Base-by-base conservation (phyloP, 2,329 filamentous ascomycete genomes). In the Elsinoe arachidis region DNA sequence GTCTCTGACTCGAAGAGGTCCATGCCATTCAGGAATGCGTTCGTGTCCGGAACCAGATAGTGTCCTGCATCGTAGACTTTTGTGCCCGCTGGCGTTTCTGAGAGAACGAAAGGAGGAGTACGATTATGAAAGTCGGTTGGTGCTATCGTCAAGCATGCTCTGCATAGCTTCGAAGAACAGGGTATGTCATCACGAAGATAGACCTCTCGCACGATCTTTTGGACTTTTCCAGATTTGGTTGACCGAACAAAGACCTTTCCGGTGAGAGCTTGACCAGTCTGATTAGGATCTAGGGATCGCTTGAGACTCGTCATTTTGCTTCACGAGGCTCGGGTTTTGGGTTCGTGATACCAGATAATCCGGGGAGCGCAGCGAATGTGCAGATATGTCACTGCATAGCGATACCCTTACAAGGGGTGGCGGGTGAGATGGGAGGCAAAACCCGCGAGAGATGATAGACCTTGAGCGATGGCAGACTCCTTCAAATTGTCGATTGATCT, bases 131-230 rank as follows among this genome's bases (percentile, higher is more conserved):
- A 90, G 76, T 93, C 88, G 62, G 82, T 79, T 1, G 90, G 91
- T 1, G 90, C 89, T 23, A 70, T 64, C 47, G 83, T 78, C 44
- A 88, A 78, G 71, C 93, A 99, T 67, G 73, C 74, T 61, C 80
- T 80, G 76, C 93, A 99, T 44, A 99, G 78, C 72, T 86, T 87
- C 23, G 92, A 97, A 34, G 92, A 96, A 76, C 93, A 99, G 52
- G 93, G 92, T 68, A 99, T 97, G 71, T 99, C 93, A 74, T 92
- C 88, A 72, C 93, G 84, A 61, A 99, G 80, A 73, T 99, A 99
- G 62, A 97, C 81, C 77, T 99, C 93, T 67, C 91, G 85, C 63
- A 99, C 93, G 68, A 99, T 95, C 79, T 99, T 99, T 73, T 97
- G 93, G 60, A 97, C 92, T 76, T 96, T 96, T 73, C 93, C 93